Evolutionary conservation across 1,284 basidiomycete species (phyloP), one percentile per base, ranked within the genome.

Genomic region (Anthracocystis setariae): DNA sequence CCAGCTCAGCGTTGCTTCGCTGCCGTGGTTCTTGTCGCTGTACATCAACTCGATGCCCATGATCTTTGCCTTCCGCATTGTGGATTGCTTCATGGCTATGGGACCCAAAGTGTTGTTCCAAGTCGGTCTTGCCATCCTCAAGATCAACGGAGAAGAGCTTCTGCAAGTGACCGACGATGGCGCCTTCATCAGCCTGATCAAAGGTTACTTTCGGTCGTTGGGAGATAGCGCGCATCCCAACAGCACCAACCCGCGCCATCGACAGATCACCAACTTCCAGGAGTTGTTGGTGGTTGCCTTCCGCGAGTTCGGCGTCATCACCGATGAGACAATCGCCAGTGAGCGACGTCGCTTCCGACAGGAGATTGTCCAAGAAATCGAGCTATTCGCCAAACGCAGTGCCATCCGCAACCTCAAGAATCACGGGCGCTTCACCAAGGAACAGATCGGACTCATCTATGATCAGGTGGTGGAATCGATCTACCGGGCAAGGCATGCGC

Each of bases 11-110:
- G 93, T 99, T 12, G 96, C 96, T 1, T 96, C 93, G 2, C 84
- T 99, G 27, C 96, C 96, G 12, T 99, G 96, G 96, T 98, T 99
- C 86, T 85, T 98, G 76, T 86, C 56, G 53, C 50, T 93, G 71
- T 94, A 90, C 83, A 98, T 98, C 85, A 98, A 98, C 85, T 95
- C 93, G 77, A 97, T 98, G 93, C 96, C 96, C 0, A 92, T 98
- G 89, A 90, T 98, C 46, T 98, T 98, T 81, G 95, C 96, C 0
- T 98, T 98, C 87, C 89, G 96, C 45, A 94, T 99, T 80, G 93
- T 97, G 2, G 96, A 99, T 83, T 99, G 96, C 84, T 96, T 99
- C 84, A 92, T 98, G 86, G 94, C 94, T 70, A 98, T 97, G 93
- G 96, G 96, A 0, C 93, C 95, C 2, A 98, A 94, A 79, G 96